These are phyloP conservation scores for Trichoderma gracile DNA, from an alignment of 2,329 filamentous ascomycete species.

Conservation along the genomic window DNA sequence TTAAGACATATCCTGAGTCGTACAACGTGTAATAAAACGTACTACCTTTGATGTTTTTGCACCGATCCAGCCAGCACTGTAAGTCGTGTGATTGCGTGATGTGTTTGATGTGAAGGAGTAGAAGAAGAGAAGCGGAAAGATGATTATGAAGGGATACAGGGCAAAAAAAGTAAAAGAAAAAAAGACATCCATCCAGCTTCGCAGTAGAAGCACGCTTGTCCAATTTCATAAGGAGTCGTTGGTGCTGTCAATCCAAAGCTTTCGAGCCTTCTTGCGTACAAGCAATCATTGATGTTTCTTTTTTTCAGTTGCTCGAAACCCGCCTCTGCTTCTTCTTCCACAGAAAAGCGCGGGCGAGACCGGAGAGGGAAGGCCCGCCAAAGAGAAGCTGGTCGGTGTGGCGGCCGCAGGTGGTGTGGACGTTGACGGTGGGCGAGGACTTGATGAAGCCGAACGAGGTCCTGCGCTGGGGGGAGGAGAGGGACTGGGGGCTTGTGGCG, in stretches of 20 bases:
- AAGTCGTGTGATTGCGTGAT: slow-evolving; percentile 6
- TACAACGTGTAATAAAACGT: slow-evolving; percentile 21
- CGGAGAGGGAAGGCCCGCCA: slow-evolving; percentile 48
- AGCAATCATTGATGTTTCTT: too few species aligned
- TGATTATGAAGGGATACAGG: not conserved
- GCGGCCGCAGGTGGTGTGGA: slow-evolving; percentile 56
- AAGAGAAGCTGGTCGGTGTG: slow-evolving; percentile 57
- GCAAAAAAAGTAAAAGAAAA: not conserved
- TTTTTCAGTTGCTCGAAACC: slow-evolving; percentile 6
- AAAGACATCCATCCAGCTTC: too few species aligned
- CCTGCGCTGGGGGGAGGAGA: slow-evolving; percentile 31
- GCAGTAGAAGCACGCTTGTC: too few species aligned
- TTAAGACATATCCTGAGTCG: slow-evolving; percentile 11
- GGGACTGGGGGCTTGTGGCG: slow-evolving; percentile 13
- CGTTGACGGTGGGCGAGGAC: slow-evolving; percentile 48
- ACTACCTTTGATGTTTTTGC: not conserved
- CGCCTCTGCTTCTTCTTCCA: slow-evolving; percentile 13
- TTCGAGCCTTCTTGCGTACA: too few species aligned
- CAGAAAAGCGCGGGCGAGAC: slow-evolving; percentile 41
- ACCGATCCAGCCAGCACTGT: slow-evolving; percentile 26
- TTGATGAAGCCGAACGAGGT: slow-evolving; percentile 39
- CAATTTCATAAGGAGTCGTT: too few species aligned
- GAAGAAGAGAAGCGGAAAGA: not conserved
- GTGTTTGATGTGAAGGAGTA: too few species aligned
- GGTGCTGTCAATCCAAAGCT: not conserved